Base-by-base conservation (phyloP, 1,284 basidiomycete species). In the Takashimella tepidaria region DNA sequence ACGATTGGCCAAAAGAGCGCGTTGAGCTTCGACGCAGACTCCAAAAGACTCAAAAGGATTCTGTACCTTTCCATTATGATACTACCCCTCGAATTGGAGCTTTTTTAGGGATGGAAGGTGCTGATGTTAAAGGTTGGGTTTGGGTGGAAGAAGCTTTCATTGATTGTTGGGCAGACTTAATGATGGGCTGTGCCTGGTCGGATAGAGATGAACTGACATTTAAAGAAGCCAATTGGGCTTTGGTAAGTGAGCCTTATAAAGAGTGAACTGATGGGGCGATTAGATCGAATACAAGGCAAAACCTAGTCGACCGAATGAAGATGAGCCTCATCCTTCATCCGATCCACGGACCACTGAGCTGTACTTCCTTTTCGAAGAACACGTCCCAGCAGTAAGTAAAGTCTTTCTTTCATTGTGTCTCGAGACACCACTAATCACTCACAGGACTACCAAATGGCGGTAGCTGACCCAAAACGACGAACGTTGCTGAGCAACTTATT, bases 181-280 rank as follows among this genome's bases (percentile, higher is more conserved):
- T 90, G 45, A 85, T 87, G 59, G 87, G 89, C 24, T 83, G 84
- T 21, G 86, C 85, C 0, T 89, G 87, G 87, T 81, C 84, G 79
- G 85, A 89, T 62, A 76, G 85, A 55, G 79, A 78, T 3, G 88
- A 89, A 66, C 80, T 84, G 59, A 79, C 85, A 3, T 88, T 90
- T 68, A 79, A 87, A 61, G 88, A 92, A 63, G 88, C 88, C 58
- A 89, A 89, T 66, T 93, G 89, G 89, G 88, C 86, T n/a, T 65
- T 95, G 78, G 90, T 92, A 67, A 76, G 84, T 80, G 40, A 45
- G 53, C n/a, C 43, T 16, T 42, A 50, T 27, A 41, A 50, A 44
- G 16, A 25, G 31, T 51, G 49, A 20, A 45, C 22, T 55, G 25
- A 57, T 25, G 51, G 43, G 45, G 10, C 40, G 25, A 2, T 4